phyloP scores from a whole-genome alignment of 2,329 filamentous ascomycete genomes.

The Penicillium hesseltinei region DNA sequence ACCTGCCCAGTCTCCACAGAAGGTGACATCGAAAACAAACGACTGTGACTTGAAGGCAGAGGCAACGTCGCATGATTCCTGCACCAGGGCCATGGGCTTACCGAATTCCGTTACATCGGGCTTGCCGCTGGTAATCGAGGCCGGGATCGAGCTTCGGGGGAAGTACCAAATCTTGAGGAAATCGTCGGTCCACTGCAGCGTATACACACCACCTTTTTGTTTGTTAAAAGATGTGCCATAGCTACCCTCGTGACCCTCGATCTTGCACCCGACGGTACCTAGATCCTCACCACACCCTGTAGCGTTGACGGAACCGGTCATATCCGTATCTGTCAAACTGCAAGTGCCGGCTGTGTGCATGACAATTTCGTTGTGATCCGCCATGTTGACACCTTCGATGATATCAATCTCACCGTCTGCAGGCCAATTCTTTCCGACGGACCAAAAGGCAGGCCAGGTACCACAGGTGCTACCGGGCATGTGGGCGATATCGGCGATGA shows the following conservation, averaged over 20 bases:
- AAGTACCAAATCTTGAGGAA: constrained; percentile 56
- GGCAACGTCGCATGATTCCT: constrained; percentile 42
- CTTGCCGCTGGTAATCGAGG: constrained; percentile 42
- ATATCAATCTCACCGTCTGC: constrained; percentile 51
- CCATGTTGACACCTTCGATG: constrained; percentile 52
- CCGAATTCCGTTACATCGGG: constrained; percentile 50
- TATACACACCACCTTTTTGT: constrained; percentile 50
- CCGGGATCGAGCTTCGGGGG: constrained; percentile 44
- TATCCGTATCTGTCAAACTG: constrained; percentile 44
- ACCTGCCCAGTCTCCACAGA: constrained; percentile 58
- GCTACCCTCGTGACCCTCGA: constrained; percentile 39
- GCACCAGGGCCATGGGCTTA: constrained; percentile 46
- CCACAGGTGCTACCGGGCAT: constrained; percentile 50
- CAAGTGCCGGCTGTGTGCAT: constrained; percentile 50
- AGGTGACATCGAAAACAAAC: constrained; percentile 52
- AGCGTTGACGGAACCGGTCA: constrained; percentile 50
- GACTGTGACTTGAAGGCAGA: constrained; percentile 42
- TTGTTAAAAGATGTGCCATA: constrained; percentile 57
- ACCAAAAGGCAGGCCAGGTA: constrained; percentile 53
- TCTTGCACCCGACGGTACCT: constrained; percentile 41
- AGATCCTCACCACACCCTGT: constrained; percentile 49
- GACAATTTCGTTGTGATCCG: constrained; percentile 46
- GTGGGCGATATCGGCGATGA: constrained; percentile 50
- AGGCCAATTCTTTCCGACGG: constrained; percentile 44
- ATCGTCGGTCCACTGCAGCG: constrained; percentile 48